Conservation (phyloP, 1,139 yeast genomes). For the Lodderomyces margitis region DNA sequence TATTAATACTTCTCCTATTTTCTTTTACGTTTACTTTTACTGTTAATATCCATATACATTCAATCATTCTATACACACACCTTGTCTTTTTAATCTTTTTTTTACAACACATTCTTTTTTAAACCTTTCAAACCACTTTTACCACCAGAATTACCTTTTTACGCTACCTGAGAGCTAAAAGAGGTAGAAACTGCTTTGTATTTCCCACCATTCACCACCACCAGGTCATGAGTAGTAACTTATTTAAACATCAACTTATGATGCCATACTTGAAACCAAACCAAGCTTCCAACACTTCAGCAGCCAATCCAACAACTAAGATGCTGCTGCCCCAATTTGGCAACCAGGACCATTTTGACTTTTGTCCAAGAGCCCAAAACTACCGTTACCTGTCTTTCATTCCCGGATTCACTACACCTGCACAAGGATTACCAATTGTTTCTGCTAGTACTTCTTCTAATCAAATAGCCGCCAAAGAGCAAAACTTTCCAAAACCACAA, state of each 20-base stretch:
- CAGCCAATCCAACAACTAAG: neutral
- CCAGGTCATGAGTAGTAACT: neutral
- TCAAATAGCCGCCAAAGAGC: constrained; percentile 1
- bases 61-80: too few relatives aligned
- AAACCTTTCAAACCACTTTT: too few relatives aligned
- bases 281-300: neutral
- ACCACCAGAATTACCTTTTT: too few relatives aligned
- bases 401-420: neutral
- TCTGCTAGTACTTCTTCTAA: neutral
- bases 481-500: neutral
- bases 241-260: neutral
- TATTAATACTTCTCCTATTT: too few relatives aligned
- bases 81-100: too few relatives aligned
- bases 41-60: too few relatives aligned
- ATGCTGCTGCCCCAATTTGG: neutral
- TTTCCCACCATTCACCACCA: too few relatives aligned
- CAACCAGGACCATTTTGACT: neutral
- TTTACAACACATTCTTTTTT: neutral
- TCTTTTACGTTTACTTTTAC: too few relatives aligned
- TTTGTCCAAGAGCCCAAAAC: neutral
- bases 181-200: too few relatives aligned
- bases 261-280: neutral
- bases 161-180: too few relatives aligned
- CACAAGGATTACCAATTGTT: neutral
- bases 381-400: neutral